phyloP scores from a whole-genome alignment of 352 stramenopile genomes.

The Phytophthora ohioensis region DNA sequence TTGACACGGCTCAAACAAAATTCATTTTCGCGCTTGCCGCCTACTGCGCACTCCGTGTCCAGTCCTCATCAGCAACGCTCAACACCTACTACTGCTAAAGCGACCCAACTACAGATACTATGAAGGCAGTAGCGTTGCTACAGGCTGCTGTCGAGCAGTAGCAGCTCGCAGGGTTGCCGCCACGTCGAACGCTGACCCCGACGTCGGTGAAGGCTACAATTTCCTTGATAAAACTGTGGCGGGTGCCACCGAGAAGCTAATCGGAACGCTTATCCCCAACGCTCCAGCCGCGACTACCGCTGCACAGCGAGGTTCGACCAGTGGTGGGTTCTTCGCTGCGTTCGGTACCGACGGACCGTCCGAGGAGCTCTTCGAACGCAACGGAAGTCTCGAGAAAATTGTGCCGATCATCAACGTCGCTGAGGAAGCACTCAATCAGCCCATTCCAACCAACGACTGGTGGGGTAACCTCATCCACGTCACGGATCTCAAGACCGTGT shows the following conservation, averaged over 20 bases:
- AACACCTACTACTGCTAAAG: not conserved
- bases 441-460: slow-evolving; percentile 87
- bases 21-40: slow-evolving; percentile 1
- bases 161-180: not conserved
- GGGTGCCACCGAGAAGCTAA: slow-evolving; percentile 19
- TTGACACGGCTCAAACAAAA: too few species aligned
- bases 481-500: slow-evolving; percentile 47
- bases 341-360: slow-evolving; percentile 55
- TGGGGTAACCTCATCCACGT: slow-evolving; percentile 82
- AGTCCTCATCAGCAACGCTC: not conserved
- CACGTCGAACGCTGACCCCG: slow-evolving; percentile 2
- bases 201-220: slow-evolving; percentile 33
- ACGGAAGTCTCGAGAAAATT: slow-evolving; percentile 50
- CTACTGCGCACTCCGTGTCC: slow-evolving; percentile 23
- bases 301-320: slow-evolving; percentile 20
- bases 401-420: slow-evolving; percentile 73
- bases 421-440: slow-evolving; percentile 48
- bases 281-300: not conserved
- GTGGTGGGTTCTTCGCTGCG: slow-evolving; percentile 39
- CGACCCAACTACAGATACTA: slow-evolving; percentile 10
- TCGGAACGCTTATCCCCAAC: slow-evolving; percentile 21
- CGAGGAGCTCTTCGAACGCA: slow-evolving; percentile 54
- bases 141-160: slow-evolving; percentile 5
- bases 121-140: slow-evolving; percentile 23
- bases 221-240: slow-evolving; percentile 21